phyloP scores from a whole-genome alignment of 495 filamentous ascomycete genomes.

The Tuber magnatum region DNA sequence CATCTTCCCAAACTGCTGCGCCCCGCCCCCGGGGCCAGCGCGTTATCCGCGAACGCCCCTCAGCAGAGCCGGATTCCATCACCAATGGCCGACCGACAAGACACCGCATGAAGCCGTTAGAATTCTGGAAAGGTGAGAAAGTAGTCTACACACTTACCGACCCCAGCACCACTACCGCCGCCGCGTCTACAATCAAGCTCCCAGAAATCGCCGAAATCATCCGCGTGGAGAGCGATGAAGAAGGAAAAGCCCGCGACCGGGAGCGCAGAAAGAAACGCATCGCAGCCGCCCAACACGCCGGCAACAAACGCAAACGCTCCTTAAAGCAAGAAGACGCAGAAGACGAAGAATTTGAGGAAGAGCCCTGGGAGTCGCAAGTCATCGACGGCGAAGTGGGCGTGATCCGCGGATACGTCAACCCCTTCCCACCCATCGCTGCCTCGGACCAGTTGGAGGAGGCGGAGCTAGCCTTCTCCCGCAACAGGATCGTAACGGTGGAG shows the following conservation, averaged over 20 bases:
- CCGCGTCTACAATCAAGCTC: slow-evolving; percentile 38
- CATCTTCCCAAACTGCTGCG: slow-evolving; percentile 6
- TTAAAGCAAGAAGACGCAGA: slow-evolving; percentile 43
- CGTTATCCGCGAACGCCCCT: slow-evolving; percentile 23
- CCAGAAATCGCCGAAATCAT: slow-evolving; percentile 67
- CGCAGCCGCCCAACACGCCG: slow-evolving; percentile 42
- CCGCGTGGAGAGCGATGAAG: slow-evolving; percentile 52
- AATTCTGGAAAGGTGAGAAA: slow-evolving; percentile 78
- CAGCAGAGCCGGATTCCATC: slow-evolving; percentile 42
- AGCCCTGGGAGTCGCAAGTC: slow-evolving; percentile 54
- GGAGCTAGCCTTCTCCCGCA: slow-evolving; percentile 70
- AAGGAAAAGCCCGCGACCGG: slow-evolving; percentile 48
- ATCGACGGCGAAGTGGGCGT: slow-evolving; percentile 45
- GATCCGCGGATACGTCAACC: slow-evolving; percentile 52
- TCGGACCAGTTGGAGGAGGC: slow-evolving; percentile 54
- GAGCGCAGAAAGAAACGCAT: slow-evolving; percentile 44
- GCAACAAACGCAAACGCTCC: slow-evolving; percentile 42
- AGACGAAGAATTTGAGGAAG: slow-evolving; percentile 49
- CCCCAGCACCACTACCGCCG: slow-evolving; percentile 34
- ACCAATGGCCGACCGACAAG: slow-evolving; percentile 49
- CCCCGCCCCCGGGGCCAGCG: slow-evolving; percentile 23
- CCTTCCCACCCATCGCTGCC: slow-evolving; percentile 51
- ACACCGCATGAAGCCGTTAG: slow-evolving; percentile 63
- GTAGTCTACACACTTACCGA: slow-evolving; percentile 52
- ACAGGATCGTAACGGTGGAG: slow-evolving; percentile 65